Evolutionary conservation across 192 early-diverging fungal species (phyloP).

Genomic region (Coemansia sp.): DNA sequence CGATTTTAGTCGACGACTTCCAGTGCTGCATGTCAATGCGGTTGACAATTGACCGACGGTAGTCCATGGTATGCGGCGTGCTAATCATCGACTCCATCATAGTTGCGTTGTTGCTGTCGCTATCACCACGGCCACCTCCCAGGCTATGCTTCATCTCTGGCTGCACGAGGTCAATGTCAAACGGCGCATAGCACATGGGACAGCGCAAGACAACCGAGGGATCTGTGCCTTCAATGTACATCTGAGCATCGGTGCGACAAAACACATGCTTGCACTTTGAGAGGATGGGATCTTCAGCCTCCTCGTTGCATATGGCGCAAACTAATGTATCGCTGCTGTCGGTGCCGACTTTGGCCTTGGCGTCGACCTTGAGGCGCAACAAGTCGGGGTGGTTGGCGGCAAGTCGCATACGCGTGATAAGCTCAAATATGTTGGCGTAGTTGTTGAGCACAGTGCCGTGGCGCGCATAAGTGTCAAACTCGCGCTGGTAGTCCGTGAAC

Average conservation of each 20-base stretch:
- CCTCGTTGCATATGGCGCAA: conserved; percentile 85
- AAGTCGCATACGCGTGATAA: conserved; percentile 85
- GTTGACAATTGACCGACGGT: conserved; percentile 79
- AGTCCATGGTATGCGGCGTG: conserved; percentile 57
- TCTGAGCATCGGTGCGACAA: conserved; percentile 79
- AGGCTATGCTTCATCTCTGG: conserved; percentile 27
- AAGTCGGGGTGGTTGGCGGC: conserved; percentile 89
- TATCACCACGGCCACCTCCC: background rate
- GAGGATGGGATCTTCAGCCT: conserved; percentile 83
- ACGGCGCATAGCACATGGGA: conserved; percentile 74
- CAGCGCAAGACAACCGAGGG: conserved; percentile 57
- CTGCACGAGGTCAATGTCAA: conserved; percentile 77
- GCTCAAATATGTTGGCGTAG: conserved; percentile 92
- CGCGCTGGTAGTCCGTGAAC: conserved; percentile 70
- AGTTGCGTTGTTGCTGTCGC: conserved; percentile 10
- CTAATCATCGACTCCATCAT: conserved; percentile 52
- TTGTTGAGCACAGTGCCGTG: conserved; percentile 86
- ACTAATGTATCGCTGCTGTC: conserved; percentile 70
- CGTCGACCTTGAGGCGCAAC: conserved; percentile 61
- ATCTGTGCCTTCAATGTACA: conserved; percentile 54
- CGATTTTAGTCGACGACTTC: conserved; percentile 92
- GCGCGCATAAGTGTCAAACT: conserved; percentile 81
- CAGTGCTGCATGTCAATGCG: conserved; percentile 86
- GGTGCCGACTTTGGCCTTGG: conserved; percentile 32
- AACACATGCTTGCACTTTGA: conserved; percentile 88